phyloP scores from a whole-genome alignment of 140 eudicot genomes.

The Oenanthe javanica region DNA sequence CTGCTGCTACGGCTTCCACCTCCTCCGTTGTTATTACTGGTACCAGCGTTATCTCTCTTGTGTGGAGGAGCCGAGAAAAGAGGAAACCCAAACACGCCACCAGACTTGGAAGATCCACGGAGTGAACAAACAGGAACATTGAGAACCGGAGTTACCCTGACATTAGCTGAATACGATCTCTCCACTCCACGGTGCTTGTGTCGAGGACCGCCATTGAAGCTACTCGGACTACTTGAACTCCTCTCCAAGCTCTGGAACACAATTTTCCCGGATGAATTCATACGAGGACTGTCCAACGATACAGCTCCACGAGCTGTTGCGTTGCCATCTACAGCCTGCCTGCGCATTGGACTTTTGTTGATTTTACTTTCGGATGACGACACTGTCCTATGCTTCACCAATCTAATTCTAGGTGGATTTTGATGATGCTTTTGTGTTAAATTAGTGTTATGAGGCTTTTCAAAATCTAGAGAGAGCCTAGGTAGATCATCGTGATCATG shows the following conservation, averaged over 20 bases:
- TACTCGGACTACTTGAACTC: conserved; percentile 91
- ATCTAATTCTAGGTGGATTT: conserved; percentile 37
- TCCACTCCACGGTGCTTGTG: conserved; percentile 62
- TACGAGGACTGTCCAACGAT: conserved; percentile 76
- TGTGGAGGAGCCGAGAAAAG: conserved; percentile 44
- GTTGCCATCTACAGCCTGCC: conserved; percentile 14
- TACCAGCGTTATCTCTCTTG: conserved; percentile 18
- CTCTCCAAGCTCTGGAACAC: conserved; percentile 77
- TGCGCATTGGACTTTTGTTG: conserved; percentile 34
- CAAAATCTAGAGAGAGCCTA: conserved; percentile 63
- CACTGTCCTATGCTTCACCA: conserved; percentile 25
- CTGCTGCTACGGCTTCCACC: neutral
- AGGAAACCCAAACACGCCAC: conserved; percentile 60
- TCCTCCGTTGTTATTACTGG: neutral
- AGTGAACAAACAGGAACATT: conserved; percentile 84
- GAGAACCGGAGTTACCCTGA: conserved; percentile 45
- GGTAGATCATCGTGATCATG: conserved; percentile 80
- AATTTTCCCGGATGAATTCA: conserved; percentile 79
- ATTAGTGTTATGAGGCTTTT: conserved; percentile 22
- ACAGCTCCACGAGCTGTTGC: conserved; percentile 19
- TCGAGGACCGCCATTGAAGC: conserved; percentile 67
- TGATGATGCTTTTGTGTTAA: conserved; percentile 13
- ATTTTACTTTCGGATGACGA: conserved; percentile 23
- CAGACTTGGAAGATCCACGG: conserved; percentile 63
- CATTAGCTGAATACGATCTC: conserved; percentile 73